Percentiles rank a stretch among this genome's conserved stretches.
Conservation (phyloP, 805 yeast species). For the Cyberlindnera japonica region DNA sequence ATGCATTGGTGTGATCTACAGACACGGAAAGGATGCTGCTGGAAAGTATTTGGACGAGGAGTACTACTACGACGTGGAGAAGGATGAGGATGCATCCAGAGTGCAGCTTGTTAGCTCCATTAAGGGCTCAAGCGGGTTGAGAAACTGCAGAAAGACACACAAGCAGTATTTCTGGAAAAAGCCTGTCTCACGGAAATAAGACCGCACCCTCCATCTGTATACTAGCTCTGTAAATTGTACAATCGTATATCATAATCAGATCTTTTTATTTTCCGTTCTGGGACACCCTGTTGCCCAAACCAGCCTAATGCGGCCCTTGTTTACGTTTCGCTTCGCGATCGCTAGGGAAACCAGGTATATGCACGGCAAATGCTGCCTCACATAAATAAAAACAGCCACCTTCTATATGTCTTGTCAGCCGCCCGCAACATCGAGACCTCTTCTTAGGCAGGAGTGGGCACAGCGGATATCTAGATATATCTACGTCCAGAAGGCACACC, state of each 20-base stretch:
- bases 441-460: neutral
- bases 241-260: neutral
- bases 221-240: neutral
- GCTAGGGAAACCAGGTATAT: neutral
- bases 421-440: neutral
- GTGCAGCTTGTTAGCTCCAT: conserved; percentile 65
- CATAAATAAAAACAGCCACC: conserved; percentile 1
- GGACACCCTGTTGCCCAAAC: conserved; percentile 7
- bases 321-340: conserved; percentile 3
- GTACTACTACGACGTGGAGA: conserved; percentile 83
- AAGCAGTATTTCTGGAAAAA: conserved; percentile 62
- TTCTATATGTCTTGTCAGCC: neutral
- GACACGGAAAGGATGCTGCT: conserved; percentile 94
- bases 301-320: conserved; percentile 11
- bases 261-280: conserved; percentile 1
- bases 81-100: conserved; percentile 71
- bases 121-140: conserved; percentile 75
- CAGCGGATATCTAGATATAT: no score
- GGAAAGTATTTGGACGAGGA: conserved; percentile 94
- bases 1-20: conserved; percentile 83
- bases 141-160: conserved; percentile 90
- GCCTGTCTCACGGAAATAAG: conserved; percentile 30
- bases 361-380: neutral
- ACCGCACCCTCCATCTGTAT: neutral
- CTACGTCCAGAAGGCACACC: no score